Base-by-base conservation (phyloP, 805 yeast species). In the Torulaspora franciscae region DNA sequence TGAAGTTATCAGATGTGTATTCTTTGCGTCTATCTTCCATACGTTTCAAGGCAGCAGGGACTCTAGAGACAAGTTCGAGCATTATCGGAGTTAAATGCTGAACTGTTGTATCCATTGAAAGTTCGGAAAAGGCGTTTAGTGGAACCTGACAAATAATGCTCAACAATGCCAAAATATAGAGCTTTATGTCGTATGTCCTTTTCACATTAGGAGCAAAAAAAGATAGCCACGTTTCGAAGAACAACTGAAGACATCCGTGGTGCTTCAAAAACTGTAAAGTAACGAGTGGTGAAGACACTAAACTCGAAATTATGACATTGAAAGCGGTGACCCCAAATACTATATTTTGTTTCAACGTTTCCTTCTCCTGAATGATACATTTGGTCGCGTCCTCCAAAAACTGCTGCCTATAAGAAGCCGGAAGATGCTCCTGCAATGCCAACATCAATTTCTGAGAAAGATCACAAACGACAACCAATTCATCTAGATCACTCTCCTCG, bases 141-240 rank as follows among this genome's bases (percentile, higher is more conserved):
- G 66, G 46, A 14, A 67, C 32, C 15, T 57, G 52, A 7, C 60
- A 50, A 10, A 74, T 37, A 10, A 86, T 47, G 8, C 79, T 70
- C 46, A 90, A 64, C 17, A 84, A 59, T 0, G 93, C 95, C 51
- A 91, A 65, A 2, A 79, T 69, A 1, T 86, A 79, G 34, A 91
- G 65, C 64, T 89, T 90, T 62, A 87, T 72, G 65, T 91, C 98
- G 57, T 76, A 85, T 2, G 87, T 95, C 48, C 95, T 71, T 17
- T 74, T 73, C 54, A 83, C 73, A 23, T 69, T 66, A 4, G 80
- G 75, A 32, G 80, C 67, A 32, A 57, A 56, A 32, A 39, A 43
- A 2, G 58, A 55, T 9, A 62, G 47, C 68, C 68, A 64, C 7
- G 72, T 55, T 15, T 73, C 69, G 56, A 90, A 77, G 55, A 86